A percentile compares a stretch with the other conserved stretches of the same genome.
Conservation (phyloP, 352 stramenopile genomes). For the Phytophthora uliginosa region DNA sequence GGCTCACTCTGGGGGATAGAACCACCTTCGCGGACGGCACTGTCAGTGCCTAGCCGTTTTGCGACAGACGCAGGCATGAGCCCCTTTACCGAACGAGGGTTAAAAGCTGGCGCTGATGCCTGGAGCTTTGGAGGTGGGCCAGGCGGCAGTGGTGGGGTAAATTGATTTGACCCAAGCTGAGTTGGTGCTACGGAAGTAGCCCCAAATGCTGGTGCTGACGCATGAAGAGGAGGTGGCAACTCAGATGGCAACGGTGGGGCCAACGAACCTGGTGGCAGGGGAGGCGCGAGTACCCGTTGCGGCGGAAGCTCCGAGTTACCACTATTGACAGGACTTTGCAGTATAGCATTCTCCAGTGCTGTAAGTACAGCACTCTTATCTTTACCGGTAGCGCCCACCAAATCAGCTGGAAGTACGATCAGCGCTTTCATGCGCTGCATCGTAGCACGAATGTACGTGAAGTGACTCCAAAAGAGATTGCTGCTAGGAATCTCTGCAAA, state of each 20-base stretch:
- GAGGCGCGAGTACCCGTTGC: constrained; percentile 4
- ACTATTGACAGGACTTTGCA: constrained; percentile 9
- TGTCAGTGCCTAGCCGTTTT: constrained; percentile 43
- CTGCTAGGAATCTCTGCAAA: constrained; percentile 33
- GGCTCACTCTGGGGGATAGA: constrained; percentile 15
- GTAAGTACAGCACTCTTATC: constrained; percentile 23
- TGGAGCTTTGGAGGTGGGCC: constrained; percentile 16
- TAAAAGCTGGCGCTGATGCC: constrained; percentile 23
- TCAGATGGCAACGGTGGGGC: constrained; percentile 10
- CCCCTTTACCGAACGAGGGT: constrained; percentile 33
- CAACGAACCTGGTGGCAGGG: constrained; percentile 4
- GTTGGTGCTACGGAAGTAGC: no score
- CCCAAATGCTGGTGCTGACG: no score
- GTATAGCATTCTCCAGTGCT: constrained; percentile 33
- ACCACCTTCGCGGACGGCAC: constrained; percentile 28
- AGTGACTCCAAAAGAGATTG: constrained; percentile 44
- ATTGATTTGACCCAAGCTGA: background rate
- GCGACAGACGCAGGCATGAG: constrained; percentile 55
- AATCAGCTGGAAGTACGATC: constrained; percentile 29
- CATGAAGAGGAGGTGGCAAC: constrained; percentile 13
- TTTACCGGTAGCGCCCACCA: constrained; percentile 3
- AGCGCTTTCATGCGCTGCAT: constrained; percentile 47
- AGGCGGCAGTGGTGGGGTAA: constrained; percentile 27
- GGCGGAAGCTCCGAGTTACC: background rate
- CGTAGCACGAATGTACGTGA: constrained; percentile 35